Evolutionary conservation across 768 basidiomycete species (phyloP), one percentile per base, ranked within the genome.

Genomic region (Boletus rufocinnamomeus): DNA sequence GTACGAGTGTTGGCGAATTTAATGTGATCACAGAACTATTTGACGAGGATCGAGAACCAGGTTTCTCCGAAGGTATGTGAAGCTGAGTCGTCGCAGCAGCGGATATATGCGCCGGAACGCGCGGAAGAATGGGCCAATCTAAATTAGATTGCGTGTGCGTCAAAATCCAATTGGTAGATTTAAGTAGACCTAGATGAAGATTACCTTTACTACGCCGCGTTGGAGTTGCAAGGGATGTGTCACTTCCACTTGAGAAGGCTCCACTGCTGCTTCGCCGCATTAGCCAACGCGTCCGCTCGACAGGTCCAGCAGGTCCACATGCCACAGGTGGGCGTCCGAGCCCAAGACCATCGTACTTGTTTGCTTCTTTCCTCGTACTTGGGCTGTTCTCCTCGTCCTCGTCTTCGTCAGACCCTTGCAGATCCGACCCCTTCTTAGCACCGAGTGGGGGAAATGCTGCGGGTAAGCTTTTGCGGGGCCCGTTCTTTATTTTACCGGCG

Each of bases 221-320:
- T 43, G 89, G 88, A 19, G 89, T 89, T 37, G 77, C 82, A 46
- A 77, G 72, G 38, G 81, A 84, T 17, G 78, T 75, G 27, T 91
- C 89, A 63, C 89, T 88, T 21, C 88, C 84, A 61, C 84, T 87
- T 13, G 90, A 91, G 65, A 91, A 90, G 2, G 88, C 87, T 16
- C 90, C 89, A 62, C 90, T 91, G 66, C 89, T 92, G 56, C 85
- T 91, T 60, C 91, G 79, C 14, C 91, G 81, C 81, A 88, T 83
- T 32, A 91, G 69, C 84, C 85, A 87, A 41, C 81, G 77, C 48
- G 82, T 77, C 30, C 82, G 77, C 37, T 78, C 72, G 11, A 80
- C 69, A 6, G 76, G 72, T 11, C 68, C 67, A 44, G 61, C 66
- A 23, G 69, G 70, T 52, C 60, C 70, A 56, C 58, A 64, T 16